phyloP scores from a whole-genome alignment of 2,329 filamentous ascomycete species.

The Monilinia aucupariae region DNA sequence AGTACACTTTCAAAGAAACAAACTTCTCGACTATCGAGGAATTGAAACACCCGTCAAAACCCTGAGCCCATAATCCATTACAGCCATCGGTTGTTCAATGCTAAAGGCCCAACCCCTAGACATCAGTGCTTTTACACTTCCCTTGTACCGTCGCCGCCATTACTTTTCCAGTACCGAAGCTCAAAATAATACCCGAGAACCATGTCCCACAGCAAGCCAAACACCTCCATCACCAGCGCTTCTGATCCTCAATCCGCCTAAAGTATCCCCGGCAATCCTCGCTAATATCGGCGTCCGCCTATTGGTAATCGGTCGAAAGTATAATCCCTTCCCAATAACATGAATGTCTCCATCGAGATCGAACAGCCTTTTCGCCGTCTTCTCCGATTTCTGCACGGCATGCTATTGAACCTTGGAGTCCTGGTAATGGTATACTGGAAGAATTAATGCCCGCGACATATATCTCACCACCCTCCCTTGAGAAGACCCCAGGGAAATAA shows the following conservation, averaged over 20 bases:
- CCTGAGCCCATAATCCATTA: background rate
- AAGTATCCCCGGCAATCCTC: slow-evolving; percentile 49
- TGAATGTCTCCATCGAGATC: slow-evolving; percentile 43
- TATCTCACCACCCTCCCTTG: slow-evolving; percentile 59
- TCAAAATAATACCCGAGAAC: slow-evolving; percentile 64
- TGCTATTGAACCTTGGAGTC: slow-evolving; percentile 42
- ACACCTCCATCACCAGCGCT: slow-evolving; percentile 52
- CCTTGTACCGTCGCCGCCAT: slow-evolving; percentile 66
- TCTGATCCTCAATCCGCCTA: slow-evolving; percentile 45
- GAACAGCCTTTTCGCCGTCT: slow-evolving; percentile 46
- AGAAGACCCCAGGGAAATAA: slow-evolving; percentile 68
- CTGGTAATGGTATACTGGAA: slow-evolving; percentile 53
- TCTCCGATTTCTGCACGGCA: slow-evolving; percentile 46
- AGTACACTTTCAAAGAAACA: background rate
- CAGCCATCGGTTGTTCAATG: background rate
- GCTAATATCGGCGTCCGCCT: slow-evolving; percentile 59
- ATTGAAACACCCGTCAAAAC: background rate
- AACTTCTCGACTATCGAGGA: background rate
- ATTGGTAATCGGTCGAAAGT: slow-evolving; percentile 65
- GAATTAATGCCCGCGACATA: slow-evolving; percentile 71
- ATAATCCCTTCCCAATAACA: slow-evolving; percentile 59
- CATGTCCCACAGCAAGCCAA: slow-evolving; percentile 67
- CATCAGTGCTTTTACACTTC: slow-evolving; percentile 51
- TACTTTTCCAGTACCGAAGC: slow-evolving; percentile 64
- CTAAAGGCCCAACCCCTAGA: slow-evolving; percentile 45